Conservation (phyloP, 192 early-diverging fungal species). For the Geranomyces variabilis region DNA sequence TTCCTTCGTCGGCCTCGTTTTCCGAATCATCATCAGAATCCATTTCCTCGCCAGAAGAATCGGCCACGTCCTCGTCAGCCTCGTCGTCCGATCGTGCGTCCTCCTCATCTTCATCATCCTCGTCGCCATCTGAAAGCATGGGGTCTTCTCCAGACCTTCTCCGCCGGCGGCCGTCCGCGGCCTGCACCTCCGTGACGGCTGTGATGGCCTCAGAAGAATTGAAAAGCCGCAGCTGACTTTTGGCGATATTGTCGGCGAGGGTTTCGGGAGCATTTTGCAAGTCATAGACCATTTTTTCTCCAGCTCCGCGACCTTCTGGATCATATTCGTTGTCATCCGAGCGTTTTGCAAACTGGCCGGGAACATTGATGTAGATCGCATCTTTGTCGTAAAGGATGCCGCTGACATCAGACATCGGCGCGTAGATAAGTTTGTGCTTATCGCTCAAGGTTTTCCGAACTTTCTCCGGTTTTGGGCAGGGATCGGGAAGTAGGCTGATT, state of each 20-base stretch:
- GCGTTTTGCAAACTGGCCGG: conserved; percentile 76
- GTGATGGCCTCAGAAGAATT: conserved; percentile 49
- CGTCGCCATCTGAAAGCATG: conserved; percentile 60
- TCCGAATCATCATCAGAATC: conserved; percentile 36
- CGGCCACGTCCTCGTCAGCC: conserved; percentile 46
- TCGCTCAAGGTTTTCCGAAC: conserved; percentile 86
- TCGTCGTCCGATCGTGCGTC: conserved; percentile 48
- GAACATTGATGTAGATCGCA: conserved; percentile 97
- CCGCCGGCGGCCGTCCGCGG: conserved; percentile 6
- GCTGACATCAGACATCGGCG: conserved; percentile 97
- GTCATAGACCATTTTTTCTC: conserved; percentile 91
- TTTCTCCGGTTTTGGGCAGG: conserved; percentile 97
- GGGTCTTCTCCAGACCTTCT: conserved; percentile 44
- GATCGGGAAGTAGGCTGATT: conserved; percentile 82
- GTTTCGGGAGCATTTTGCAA: conserved; percentile 84
- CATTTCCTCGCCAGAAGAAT: not conserved
- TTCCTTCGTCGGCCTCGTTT: conserved; percentile 40
- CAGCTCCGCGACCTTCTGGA: conserved; percentile 61
- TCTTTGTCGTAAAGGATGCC: conserved; percentile 99
- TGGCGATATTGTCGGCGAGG: conserved; percentile 69
- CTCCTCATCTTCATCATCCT: conserved; percentile 57
- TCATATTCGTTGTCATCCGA: conserved; percentile 49
- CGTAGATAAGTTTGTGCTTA: conserved; percentile 95
- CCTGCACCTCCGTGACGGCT: conserved; percentile 50
- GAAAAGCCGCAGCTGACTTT: conserved; percentile 73